Evolutionary conservation across 1,284 basidiomycete genomes (phyloP), one percentile per base, ranked within the genome.

Genomic region (Heterobasidion occidentale): DNA sequence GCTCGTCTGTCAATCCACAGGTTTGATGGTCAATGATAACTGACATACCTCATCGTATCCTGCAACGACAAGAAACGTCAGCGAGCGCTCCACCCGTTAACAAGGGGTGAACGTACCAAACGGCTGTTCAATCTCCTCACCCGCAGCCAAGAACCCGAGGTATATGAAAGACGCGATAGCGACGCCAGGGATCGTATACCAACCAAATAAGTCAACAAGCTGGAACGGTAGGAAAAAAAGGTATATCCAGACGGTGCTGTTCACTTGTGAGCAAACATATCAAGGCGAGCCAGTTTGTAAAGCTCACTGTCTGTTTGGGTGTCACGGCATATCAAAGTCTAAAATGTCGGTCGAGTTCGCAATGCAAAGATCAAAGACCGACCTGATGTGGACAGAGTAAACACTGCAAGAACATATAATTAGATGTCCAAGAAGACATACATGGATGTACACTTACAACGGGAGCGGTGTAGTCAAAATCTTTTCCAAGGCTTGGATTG

Each of bases 211-310:
- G 51, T 70, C 71, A 50, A 83, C 76, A 15, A 86, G 74, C 65
- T 86, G 83, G 72, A 86, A 86, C 0, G 83, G 84, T 1, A 87
- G 71, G 67, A 84, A 82, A 68, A 86, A 83, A 1, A 86, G 74
- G 66, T 86, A 86, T 15, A 85, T 67, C 83, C 82, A 86, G 34
- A 86, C 80, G 45, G 81, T 84, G 65, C 81, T 56, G 34, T 83
- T 60, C 27, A n/a, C 44, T 46, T 52, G 12, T 14, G 14, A 34
- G 27, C 42, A 19, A 34, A 44, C 15, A 27, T 6, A 27, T 27
- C 27, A 27, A 27, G 27, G 27, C 27, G 5, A 9, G 17, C 27
- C 4, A 5, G 36, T 46, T 27, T 36, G 17, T 1, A 48, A 35
- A 34, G 59, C 71, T 61, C 57, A 73, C 71, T 73, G 72, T 60